Conservation (phyloP, 2,329 filamentous ascomycete species). For the Xylariaceae sp. region DNA sequence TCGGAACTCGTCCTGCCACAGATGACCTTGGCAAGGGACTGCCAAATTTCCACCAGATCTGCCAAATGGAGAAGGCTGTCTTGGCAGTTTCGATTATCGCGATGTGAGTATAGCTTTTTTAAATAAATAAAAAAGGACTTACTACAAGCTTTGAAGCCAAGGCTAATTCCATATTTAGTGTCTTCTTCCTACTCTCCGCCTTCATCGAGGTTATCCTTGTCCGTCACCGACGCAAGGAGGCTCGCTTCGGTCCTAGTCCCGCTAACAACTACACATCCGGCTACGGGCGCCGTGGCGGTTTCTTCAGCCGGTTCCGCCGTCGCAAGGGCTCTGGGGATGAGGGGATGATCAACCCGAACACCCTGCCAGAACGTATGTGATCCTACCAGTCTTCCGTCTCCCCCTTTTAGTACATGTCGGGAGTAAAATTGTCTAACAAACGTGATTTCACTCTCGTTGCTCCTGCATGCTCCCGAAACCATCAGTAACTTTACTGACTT, state of each 20-base stretch:
- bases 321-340: slow-evolving; percentile 26
- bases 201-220: slow-evolving; percentile 71
- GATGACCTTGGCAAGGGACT: slow-evolving; percentile 56
- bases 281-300: slow-evolving; percentile 40
- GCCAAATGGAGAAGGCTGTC: slow-evolving; percentile 76
- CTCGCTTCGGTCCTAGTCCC: slow-evolving; percentile 49
- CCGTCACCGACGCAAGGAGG: slow-evolving; percentile 68
- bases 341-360: slow-evolving; percentile 39
- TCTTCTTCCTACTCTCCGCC: slow-evolving; percentile 79
- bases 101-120: slow-evolving; percentile 60
- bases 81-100: slow-evolving; percentile 81
- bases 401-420: not conserved
- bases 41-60: slow-evolving; percentile 62
- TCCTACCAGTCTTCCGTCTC: not conserved
- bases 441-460: not conserved
- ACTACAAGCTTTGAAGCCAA: not conserved
- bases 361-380: slow-evolving; percentile 43
- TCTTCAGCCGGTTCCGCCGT: slow-evolving; percentile 45
- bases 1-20: slow-evolving; percentile 68
- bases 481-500: too few relatives aligned
- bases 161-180: slow-evolving; percentile 47
- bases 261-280: slow-evolving; percentile 51
- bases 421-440: not conserved
- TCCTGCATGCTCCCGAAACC: not conserved
- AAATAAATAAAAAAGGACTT: too few relatives aligned